Evolutionary conservation across 345 rosid genomes (phyloP), one percentile per base, ranked within the genome.

Genomic region (Viola odorata): DNA sequence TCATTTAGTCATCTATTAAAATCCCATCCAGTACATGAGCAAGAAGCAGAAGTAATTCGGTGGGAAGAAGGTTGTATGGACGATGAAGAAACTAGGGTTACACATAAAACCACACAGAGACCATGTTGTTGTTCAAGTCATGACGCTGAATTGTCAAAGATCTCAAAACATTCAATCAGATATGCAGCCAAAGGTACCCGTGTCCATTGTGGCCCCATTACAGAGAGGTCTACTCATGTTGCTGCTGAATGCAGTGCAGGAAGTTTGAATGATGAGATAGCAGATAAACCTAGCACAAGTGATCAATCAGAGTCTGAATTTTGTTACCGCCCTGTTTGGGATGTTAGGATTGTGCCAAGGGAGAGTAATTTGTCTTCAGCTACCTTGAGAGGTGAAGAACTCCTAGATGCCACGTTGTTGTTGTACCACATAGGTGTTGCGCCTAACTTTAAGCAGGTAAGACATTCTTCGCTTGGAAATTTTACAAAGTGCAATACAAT

Each of bases 1-100:
- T 78, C 96, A 42, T 84, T 81, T 55, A 81, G 84, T 82, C 97
- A 90, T 73, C 78, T 94, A 38, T 81, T 76, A 4, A 88, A 94
- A 75, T 83, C 84, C 47, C 76, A 84, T 75, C 91, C 96, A 36
- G 77, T 80, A 55, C 45, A 61, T 78, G 84, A 78, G 60, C 85
- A 82, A 63, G 96, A 90, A 70, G 75, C 65, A 23, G 98, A 85
- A 73, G 73, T 82, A 37, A 81, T 94, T 71, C 83, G 68, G 75
- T 90, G 97, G 99, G 97, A 90, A 73, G 99, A 94, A 87, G 99
- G 96, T 62, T 84, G 84, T 72, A 70, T 83, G 91, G 97, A 94
- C 76, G 96, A 84, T 57, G 86, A 83, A 73, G 85, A 81, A 60
- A 75, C 74, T 59, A 81, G 86, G 69, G 82, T 90, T 51, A 86